Conservation (phyloP, 2,329 filamentous ascomycete genomes). For the Nemania sp. region DNA sequence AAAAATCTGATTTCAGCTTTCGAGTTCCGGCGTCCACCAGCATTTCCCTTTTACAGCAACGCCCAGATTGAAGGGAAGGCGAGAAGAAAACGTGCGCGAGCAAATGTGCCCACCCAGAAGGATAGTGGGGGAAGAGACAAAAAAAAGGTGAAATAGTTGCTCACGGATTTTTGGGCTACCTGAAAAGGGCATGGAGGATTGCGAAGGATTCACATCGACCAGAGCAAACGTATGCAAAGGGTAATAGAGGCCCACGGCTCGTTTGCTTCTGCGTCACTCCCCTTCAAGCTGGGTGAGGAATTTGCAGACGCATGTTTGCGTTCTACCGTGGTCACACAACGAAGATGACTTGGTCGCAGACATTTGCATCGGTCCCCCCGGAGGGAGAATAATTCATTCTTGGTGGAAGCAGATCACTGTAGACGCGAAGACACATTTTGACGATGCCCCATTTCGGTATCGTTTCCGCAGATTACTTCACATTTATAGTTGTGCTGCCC, state of each 20-base stretch:
- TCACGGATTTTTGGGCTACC: slow-evolving; percentile 26
- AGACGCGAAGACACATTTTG: slow-evolving; percentile 35
- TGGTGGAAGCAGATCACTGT: slow-evolving; percentile 46
- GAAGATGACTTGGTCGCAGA: slow-evolving; percentile 28
- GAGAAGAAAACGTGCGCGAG: slow-evolving; percentile 42
- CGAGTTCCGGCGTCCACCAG: slow-evolving; percentile 46
- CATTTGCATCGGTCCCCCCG: slow-evolving; percentile 34
- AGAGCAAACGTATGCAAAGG: slow-evolving; percentile 29
- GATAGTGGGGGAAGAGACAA: slow-evolving; percentile 39
- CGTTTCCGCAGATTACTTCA: slow-evolving; percentile 33
- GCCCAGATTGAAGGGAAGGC: slow-evolving; percentile 47
- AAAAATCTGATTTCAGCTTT: slow-evolving; percentile 50
- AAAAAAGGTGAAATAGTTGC: slow-evolving; percentile 45
- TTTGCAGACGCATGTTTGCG: slow-evolving; percentile 26
- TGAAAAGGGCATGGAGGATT: slow-evolving; percentile 29
- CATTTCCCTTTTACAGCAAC: slow-evolving; percentile 43
- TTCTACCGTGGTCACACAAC: slow-evolving; percentile 27
- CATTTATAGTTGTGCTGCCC: slow-evolving; percentile 38
- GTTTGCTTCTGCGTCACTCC: slow-evolving; percentile 22
- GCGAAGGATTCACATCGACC: slow-evolving; percentile 32
- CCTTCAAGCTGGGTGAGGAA: slow-evolving; percentile 22
- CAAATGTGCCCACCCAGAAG: slow-evolving; percentile 37
- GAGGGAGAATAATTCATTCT: slow-evolving; percentile 40
- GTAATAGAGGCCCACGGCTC: slow-evolving; percentile 18
- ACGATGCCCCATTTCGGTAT: slow-evolving; percentile 39